phyloP scores from a whole-genome alignment of 805 yeast genomes.

The Wickerhamiella lipophila region DNA sequence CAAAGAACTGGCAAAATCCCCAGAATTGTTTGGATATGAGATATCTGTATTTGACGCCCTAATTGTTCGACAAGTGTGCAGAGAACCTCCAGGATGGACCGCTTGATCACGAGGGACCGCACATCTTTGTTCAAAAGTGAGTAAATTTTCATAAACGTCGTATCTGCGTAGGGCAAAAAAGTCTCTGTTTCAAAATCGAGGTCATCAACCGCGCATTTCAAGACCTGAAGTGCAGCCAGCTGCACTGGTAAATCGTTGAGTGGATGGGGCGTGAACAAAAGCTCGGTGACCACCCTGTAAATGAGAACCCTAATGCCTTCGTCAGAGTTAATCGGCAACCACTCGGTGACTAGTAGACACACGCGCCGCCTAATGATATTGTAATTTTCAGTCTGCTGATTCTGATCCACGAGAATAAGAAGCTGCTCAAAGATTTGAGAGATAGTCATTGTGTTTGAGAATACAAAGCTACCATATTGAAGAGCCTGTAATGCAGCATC shows the following conservation, averaged over 20 bases:
- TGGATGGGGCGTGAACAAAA: constrained; percentile 37
- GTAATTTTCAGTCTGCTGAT: constrained; percentile 28
- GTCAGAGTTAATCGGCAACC: constrained; percentile 60
- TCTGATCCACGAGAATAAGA: constrained; percentile 53
- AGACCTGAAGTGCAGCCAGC: constrained; percentile 57
- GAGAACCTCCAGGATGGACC: constrained; percentile 57
- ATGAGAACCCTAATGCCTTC: constrained; percentile 43
- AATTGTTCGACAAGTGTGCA: constrained; percentile 38
- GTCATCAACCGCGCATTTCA: constrained; percentile 62
- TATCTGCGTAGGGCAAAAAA: constrained; percentile 53
- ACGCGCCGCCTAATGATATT: constrained; percentile 64
- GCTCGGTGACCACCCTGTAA: constrained; percentile 42
- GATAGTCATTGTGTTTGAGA: constrained; percentile 55
- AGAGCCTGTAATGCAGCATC: constrained; percentile 78
- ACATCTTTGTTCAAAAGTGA: constrained; percentile 36
- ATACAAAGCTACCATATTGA: constrained; percentile 57
- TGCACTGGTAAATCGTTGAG: constrained; percentile 69
- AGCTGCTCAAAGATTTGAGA: constrained; percentile 39
- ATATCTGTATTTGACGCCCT: constrained; percentile 19
- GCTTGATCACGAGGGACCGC: constrained; percentile 58
- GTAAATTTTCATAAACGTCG: constrained; percentile 39
- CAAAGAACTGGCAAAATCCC: constrained; percentile 60
- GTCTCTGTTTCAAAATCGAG: constrained; percentile 67
- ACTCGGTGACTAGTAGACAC: constrained; percentile 63
- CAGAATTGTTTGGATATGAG: constrained; percentile 24